These are phyloP conservation scores for Delitschia confertaspora DNA, from an alignment of 495 filamentous ascomycete genomes.

Conservation along the genomic window DNA sequence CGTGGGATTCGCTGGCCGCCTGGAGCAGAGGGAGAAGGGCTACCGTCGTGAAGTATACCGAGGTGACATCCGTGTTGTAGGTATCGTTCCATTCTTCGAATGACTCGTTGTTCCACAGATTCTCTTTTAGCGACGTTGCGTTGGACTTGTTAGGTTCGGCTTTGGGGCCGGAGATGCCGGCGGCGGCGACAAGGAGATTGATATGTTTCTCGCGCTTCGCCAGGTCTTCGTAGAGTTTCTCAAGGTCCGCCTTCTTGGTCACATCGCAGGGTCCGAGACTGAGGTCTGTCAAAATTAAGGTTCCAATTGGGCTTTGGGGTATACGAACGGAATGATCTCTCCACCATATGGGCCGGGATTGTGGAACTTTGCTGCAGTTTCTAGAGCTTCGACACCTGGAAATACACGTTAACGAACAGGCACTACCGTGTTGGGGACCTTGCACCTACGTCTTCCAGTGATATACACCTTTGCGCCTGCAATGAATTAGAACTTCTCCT, in stretches of 20 bases:
- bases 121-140: slow-evolving; percentile 32
- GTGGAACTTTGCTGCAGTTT: slow-evolving; percentile 35
- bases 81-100: slow-evolving; percentile 36
- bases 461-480: slow-evolving; percentile 39
- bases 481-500: slow-evolving; percentile 2
- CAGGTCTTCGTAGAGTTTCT: slow-evolving; percentile 31
- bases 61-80: slow-evolving; percentile 36
- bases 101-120: slow-evolving; percentile 37
- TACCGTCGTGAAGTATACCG: slow-evolving; percentile 40
- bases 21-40: slow-evolving; percentile 39
- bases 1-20: slow-evolving; percentile 32
- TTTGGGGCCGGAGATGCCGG: slow-evolving; percentile 35
- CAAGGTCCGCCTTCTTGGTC: slow-evolving; percentile 36
- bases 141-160: slow-evolving; percentile 30
- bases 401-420: background rate
- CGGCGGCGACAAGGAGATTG: slow-evolving; percentile 34
- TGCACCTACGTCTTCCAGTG: slow-evolving; percentile 31
- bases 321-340: slow-evolving; percentile 33
- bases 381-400: slow-evolving; percentile 32
- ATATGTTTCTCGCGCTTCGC: slow-evolving; percentile 35
- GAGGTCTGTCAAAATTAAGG: background rate
- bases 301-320: too few species aligned
- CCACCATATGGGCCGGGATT: slow-evolving; percentile 31
- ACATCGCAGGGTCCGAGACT: slow-evolving; percentile 38
- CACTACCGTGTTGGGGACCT: too few species aligned